Base-by-base conservation (phyloP, 2,329 filamentous ascomycete species). In the Verticillium nubilum region DNA sequence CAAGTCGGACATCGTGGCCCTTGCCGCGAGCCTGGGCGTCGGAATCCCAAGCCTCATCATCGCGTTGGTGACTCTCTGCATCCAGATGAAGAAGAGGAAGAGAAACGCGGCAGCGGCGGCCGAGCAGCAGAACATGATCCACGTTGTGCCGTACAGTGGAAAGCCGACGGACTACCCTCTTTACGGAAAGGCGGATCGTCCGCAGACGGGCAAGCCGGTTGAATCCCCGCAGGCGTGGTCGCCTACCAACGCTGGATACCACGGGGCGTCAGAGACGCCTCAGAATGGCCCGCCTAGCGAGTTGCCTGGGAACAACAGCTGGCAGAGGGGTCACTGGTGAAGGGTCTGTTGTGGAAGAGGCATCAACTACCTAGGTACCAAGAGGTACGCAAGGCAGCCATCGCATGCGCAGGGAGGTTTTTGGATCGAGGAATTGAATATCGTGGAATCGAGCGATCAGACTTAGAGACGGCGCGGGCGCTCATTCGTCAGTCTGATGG, bases 11-110 rank as follows among this genome's bases (percentile, higher is more conserved):
- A 63, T 64, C 9, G 63, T 69, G 7, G 68, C 67, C 1, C 58
- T 69, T 29, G 68, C 67, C 4, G 66, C 68, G 10, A 66, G 65
- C 25, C 59, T 66, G 54, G 67, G 66, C 17, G 59, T 73, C 27
- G 70, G 67, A 2, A 64, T 70, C 33, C 65, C 64, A 70, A 78
- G 57, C 66, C 76, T 58, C 73, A 69, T 52, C 61, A 69, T 64
- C 27, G 78, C 56, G 70, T 56, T 56, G 42, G 42, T 64, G 52
- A 64, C 64, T 52, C 57, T 65, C 26, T 66, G 59, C 56, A 59
- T 65, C 53, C 64, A 63, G 61, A 58, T 63, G 50, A 50, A 50
- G 29, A 63, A 61, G 63, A 65, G 59, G 56, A 68, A 63, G 56
- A 64, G 35, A 10, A 59, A 56, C 5, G 54, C 54, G 3, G 31